Base-by-base conservation (phyloP, 805 yeast genomes). In the Starmerella stellata region DNA sequence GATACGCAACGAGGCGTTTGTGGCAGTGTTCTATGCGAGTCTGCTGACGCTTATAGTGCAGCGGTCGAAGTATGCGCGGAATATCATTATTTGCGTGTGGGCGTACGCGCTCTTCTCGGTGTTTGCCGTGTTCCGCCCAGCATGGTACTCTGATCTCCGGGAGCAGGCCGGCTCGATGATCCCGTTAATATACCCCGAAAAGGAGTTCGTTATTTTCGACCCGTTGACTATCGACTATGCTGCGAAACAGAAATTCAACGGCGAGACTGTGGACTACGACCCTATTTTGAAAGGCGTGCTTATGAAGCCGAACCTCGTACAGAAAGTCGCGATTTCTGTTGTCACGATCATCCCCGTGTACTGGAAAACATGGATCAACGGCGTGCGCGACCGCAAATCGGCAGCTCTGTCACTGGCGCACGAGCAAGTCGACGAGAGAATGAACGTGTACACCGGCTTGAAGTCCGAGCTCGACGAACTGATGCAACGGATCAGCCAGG, bases 291-390 rank as follows among this genome's bases (percentile, higher is more conserved):
- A 36, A 23, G 13, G 21, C 30, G 21, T 30, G 38, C 34, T 29
- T 13, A 14, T 35, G 16, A 29, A 31, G 19, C 41, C 41, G 11
- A 30, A 38, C 3, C 18, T 17, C 34, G 13, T 16, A 15, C 41
- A 30, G 31, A 27, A 17, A 8, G 18, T 35, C 3, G 31, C 32
- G 5, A 20, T 41, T 4, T 19, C 29, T 23, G 5, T 38, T 3
- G 30, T 24, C 8, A 34, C 33, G 11, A 23, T 31, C 9, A 36
- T 33, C 16, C 39, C 41, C 2, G 21, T 29, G 8, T 16, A 34
- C 9, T 31, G 21, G 19, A 19, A 17, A 17, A 28, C 21, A 15
- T 41, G 44, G 44, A 3, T n/a, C 5, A 43, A 23, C 25, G 25
- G 25, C 21, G 34, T 36, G 24, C 25, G 38, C 4, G 21, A 30